A percentile compares a stretch with the other conserved stretches of the same genome.
phyloP scores from a whole-genome alignment of 768 basidiomycete genomes.

The Psilocybe tampanensis region DNA sequence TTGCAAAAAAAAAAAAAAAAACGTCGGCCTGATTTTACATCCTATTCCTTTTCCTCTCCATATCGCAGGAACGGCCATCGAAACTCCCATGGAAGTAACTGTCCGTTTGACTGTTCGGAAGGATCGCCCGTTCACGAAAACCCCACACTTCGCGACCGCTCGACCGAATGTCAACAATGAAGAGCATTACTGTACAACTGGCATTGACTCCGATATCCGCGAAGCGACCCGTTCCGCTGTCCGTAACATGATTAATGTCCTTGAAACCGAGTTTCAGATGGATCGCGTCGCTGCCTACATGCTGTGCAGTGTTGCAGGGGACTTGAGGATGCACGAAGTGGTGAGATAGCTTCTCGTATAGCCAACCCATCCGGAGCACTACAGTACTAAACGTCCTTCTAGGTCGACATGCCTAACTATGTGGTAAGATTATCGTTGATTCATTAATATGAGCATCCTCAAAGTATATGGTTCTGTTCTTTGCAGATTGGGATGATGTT shows the following conservation, averaged over 20 bases:
- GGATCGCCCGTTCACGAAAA: constrained; percentile 57
- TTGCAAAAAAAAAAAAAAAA: too few species aligned
- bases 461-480: neutral
- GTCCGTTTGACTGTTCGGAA: constrained; percentile 60
- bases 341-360: constrained; percentile 30
- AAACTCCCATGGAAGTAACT: constrained; percentile 58
- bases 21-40: neutral
- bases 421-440: constrained; percentile 42
- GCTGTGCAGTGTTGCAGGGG: constrained; percentile 61
- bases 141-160: constrained; percentile 54
- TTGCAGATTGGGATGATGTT: constrained; percentile 59
- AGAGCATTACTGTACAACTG: constrained; percentile 61
- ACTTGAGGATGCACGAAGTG: constrained; percentile 65
- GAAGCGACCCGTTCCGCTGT: constrained; percentile 59
- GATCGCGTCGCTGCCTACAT: constrained; percentile 56
- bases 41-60: neutral
- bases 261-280: constrained; percentile 45
- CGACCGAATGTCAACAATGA: constrained; percentile 27
- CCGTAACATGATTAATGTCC: constrained; percentile 57
- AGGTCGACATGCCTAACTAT: constrained; percentile 72
- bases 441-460: neutral
- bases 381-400: neutral
- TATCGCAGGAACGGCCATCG: constrained; percentile 59
- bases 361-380: too few species aligned
- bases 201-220: constrained; percentile 55